These are phyloP conservation scores for Colletotrichum tamarilloi DNA, from an alignment of 2,329 filamentous ascomycete genomes.

Conservation along the genomic window DNA sequence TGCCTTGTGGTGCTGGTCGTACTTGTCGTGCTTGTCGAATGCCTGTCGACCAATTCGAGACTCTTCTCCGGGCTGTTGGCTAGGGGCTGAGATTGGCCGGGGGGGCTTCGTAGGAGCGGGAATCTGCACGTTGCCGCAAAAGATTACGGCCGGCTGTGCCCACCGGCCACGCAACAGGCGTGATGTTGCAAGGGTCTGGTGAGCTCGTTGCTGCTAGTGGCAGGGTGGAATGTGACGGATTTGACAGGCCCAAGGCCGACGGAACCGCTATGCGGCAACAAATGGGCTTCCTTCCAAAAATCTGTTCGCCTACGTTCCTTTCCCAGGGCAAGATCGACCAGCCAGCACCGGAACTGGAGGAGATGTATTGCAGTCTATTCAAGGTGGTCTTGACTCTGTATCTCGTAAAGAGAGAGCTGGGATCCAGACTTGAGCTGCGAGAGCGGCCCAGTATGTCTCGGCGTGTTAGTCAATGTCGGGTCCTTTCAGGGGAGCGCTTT, in stretches of 20 bases:
- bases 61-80: slow-evolving; percentile 35
- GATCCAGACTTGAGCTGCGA: slow-evolving; percentile 23
- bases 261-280: slow-evolving; percentile 22
- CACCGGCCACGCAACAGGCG: slow-evolving; percentile 31
- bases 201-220: slow-evolving; percentile 2
- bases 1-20: slow-evolving; percentile 10
- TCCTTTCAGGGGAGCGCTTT: background rate
- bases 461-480: background rate
- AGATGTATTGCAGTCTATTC: background rate
- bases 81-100: slow-evolving; percentile 33
- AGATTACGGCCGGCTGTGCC: slow-evolving; percentile 30
- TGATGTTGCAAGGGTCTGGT: slow-evolving; percentile 26
- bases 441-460: slow-evolving; percentile 5
- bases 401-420: background rate
- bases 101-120: slow-evolving; percentile 29
- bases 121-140: slow-evolving; percentile 39
- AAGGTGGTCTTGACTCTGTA: background rate
- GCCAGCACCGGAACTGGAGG: background rate
- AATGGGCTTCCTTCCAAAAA: slow-evolving; percentile 13
- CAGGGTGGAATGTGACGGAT: slow-evolving; percentile 32
- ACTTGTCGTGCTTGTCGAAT: slow-evolving; percentile 17
- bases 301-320: background rate
- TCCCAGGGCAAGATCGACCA: background rate
- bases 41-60: slow-evolving; percentile 34
- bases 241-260: slow-evolving; percentile 28